A percentile compares a stretch with the other conserved stretches of the same genome.
These are phyloP conservation scores for Talaromyces amestolkiae DNA, from an alignment of 2,329 filamentous ascomycete species.

Conservation along the genomic window DNA sequence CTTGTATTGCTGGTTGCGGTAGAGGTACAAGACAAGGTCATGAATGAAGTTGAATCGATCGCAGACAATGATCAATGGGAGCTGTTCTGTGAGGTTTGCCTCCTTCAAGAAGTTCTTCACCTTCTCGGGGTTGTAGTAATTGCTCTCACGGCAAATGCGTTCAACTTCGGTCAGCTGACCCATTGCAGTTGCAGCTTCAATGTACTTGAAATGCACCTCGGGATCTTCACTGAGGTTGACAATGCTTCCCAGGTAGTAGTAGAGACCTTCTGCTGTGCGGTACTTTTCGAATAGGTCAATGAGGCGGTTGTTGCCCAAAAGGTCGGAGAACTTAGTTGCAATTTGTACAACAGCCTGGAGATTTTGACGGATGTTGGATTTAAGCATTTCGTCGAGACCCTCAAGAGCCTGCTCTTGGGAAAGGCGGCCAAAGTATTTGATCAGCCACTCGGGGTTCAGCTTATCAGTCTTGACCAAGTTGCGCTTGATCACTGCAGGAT, in stretches of 20 bases:
- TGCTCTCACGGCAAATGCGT: slow-evolving; percentile 93
- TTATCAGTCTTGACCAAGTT: slow-evolving; percentile 80
- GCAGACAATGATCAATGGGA: slow-evolving; percentile 96
- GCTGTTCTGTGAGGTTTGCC: slow-evolving; percentile 83
- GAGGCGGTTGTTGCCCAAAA: slow-evolving; percentile 79
- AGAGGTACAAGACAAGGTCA: slow-evolving; percentile 91
- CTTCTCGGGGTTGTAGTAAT: slow-evolving; percentile 85
- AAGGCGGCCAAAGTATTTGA: slow-evolving; percentile 87
- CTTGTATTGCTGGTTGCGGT: slow-evolving; percentile 99
- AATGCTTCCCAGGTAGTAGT: slow-evolving; percentile 97
- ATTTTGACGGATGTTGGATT: slow-evolving; percentile 94
- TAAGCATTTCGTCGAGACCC: slow-evolving; percentile 94
- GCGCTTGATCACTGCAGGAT: slow-evolving; percentile 84
- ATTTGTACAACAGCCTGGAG: slow-evolving; percentile 92
- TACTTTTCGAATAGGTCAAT: slow-evolving; percentile 97
- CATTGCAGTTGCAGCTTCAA: slow-evolving; percentile 93
- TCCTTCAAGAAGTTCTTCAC: slow-evolving; percentile 99
- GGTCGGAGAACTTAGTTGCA: slow-evolving; percentile 95
- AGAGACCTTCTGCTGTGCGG: slow-evolving; percentile 92
- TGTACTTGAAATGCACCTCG: slow-evolving; percentile 99
- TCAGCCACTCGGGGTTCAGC: slow-evolving; percentile 86
- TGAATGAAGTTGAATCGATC: slow-evolving; percentile 99
- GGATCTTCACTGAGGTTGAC: slow-evolving; percentile 94
- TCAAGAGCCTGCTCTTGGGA: slow-evolving; percentile 94
- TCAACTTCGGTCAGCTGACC: slow-evolving; percentile 93